Conservation (phyloP, 495 filamentous ascomycete genomes). For the Pyrenula massariospora region DNA sequence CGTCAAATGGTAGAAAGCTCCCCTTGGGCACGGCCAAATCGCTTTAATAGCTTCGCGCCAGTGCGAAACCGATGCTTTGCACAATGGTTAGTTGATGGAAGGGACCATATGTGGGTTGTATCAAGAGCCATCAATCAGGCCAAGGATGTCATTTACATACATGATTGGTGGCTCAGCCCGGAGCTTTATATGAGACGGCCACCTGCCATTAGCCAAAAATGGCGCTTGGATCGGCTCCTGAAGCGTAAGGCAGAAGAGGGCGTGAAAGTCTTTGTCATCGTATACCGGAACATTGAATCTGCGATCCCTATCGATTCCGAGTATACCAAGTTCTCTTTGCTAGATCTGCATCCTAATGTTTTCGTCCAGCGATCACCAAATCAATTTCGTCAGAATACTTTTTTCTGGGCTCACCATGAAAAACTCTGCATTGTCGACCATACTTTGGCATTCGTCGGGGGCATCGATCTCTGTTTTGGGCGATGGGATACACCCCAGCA, state of each 20-base stretch:
- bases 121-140: slow-evolving; percentile 96
- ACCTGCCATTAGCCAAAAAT: slow-evolving; percentile 96
- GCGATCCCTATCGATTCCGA: slow-evolving; percentile 98
- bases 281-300: slow-evolving; percentile 97
- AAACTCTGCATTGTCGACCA: slow-evolving; percentile 95
- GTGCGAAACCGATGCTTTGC: slow-evolving; percentile 78
- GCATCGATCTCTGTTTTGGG: slow-evolving; percentile 95
- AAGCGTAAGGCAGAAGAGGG: slow-evolving; percentile 88
- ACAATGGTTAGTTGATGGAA: slow-evolving; percentile 92
- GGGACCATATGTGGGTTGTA: slow-evolving; percentile 99
- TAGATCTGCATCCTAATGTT: slow-evolving; percentile 91
- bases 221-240: slow-evolving; percentile 90
- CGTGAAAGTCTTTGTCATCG: slow-evolving; percentile 95
- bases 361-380: slow-evolving; percentile 94
- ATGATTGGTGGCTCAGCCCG: slow-evolving; percentile 98
- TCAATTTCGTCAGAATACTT: slow-evolving; percentile 97
- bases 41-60: slow-evolving; percentile 90
- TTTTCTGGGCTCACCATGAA: slow-evolving; percentile 99
- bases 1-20: slow-evolving; percentile 70
- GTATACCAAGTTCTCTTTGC: slow-evolving; percentile 93
- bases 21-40: slow-evolving; percentile 68
- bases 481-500: slow-evolving; percentile 96
- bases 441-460: slow-evolving; percentile 89
- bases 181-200: slow-evolving; percentile 94
- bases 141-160: slow-evolving; percentile 96